Conservation (phyloP, 495 filamentous ascomycete genomes). For the Hypoxylon lienhwacheense region DNA sequence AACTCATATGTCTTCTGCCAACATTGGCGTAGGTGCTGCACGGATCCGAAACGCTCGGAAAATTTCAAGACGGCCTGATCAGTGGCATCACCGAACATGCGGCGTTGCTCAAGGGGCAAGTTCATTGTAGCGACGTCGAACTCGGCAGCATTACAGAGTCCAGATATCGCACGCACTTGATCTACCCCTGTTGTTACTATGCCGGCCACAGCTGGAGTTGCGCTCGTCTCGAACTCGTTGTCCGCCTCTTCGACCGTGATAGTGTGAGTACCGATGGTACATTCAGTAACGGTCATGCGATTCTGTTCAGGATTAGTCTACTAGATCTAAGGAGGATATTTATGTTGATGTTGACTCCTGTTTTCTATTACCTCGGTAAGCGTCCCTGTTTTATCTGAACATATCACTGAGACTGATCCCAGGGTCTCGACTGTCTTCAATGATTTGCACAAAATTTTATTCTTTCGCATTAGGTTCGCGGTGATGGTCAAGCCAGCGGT, state of each 20-base stretch:
- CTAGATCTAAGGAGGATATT: neutral
- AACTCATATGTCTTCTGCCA: constrained; percentile 66
- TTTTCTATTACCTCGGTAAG: constrained; percentile 60
- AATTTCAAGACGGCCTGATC: constrained; percentile 71
- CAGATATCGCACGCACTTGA: constrained; percentile 55
- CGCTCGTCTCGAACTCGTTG: constrained; percentile 42
- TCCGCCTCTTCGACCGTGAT: constrained; percentile 46
- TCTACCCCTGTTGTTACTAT: constrained; percentile 43
- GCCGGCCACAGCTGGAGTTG: constrained; percentile 33
- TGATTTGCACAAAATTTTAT: constrained; percentile 66
- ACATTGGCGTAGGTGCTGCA: constrained; percentile 50
- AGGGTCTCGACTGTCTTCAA: constrained; percentile 71
- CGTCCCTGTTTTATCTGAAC: constrained; percentile 72
- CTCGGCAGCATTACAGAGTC: constrained; percentile 69
- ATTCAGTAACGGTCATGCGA: constrained; percentile 63
- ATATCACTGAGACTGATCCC: constrained; percentile 66
- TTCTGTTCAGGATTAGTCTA: constrained; percentile 44
- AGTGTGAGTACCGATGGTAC: constrained; percentile 46
- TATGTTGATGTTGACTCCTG: neutral
- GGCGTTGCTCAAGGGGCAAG: constrained; percentile 56
- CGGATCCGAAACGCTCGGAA: constrained; percentile 58
- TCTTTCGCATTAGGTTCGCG: constrained; percentile 63
- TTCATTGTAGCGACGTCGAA: constrained; percentile 63
- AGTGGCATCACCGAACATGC: constrained; percentile 71
- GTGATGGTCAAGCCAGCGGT: constrained; percentile 59